Evolutionary conservation across 371 early-diverging fungal genomes (phyloP).

Genomic region (Syncephalastrum racemosum): DNA sequence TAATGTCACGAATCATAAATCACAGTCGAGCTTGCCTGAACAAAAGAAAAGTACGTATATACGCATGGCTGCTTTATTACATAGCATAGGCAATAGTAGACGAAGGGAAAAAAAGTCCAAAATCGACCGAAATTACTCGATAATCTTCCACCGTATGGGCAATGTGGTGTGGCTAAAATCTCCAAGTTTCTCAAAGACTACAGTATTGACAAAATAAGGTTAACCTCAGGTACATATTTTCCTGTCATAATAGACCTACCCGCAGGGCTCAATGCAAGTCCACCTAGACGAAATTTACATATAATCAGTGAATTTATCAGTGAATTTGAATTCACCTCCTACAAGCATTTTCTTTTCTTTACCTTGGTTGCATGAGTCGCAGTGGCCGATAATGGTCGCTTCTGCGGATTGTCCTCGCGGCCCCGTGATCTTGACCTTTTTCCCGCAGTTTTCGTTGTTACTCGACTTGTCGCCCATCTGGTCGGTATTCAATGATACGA

Average conservation of each 20-base stretch:
- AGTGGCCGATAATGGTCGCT: conserved; percentile 46
- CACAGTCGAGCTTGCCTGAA: too few relatives aligned
- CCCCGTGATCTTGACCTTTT: conserved; percentile 37
- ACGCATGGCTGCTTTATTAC: too few relatives aligned
- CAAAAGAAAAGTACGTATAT: too few relatives aligned
- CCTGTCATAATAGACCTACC: too few relatives aligned
- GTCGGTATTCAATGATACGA: conserved; percentile 32
- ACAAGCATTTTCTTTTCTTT: not conserved
- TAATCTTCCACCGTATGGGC: conserved; percentile 6
- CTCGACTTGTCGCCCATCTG: conserved; percentile 24
- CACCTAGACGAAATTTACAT: not conserved
- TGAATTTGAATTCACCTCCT: not conserved
- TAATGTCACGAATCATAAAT: too few relatives aligned
- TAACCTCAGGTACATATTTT: not conserved
- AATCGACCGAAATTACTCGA: too few relatives aligned
- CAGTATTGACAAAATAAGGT: not conserved
- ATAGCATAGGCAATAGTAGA: too few relatives aligned
- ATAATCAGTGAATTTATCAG: not conserved
- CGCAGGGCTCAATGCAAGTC: too few relatives aligned
- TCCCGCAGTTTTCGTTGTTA: conserved; percentile 46
- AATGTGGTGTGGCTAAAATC: conserved; percentile 4
- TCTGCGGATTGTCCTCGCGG: conserved; percentile 35
- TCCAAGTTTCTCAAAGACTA: conserved; percentile 10
- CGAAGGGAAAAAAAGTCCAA: too few relatives aligned
- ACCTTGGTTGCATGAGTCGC: conserved; percentile 28